phyloP scores from a whole-genome alignment of 768 basidiomycete species.

The Pleurotus eryngii region DNA sequence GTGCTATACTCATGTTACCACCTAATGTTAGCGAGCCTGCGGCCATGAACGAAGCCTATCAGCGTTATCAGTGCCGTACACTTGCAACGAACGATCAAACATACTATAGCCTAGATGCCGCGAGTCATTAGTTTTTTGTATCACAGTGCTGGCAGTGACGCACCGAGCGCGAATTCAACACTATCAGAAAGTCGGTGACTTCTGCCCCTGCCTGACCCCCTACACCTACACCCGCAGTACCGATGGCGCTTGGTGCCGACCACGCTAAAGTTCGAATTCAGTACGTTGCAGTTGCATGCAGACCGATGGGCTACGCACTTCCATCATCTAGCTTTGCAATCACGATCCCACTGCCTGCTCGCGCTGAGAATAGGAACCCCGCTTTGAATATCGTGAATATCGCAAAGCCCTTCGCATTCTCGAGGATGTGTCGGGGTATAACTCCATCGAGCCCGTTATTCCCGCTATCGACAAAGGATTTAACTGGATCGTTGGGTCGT shows the following conservation, averaged over 20 bases:
- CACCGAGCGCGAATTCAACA: conserved; percentile 80
- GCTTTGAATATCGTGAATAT: conserved; percentile 89
- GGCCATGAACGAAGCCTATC: conserved; percentile 85
- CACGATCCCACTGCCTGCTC: conserved; percentile 84
- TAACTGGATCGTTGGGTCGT: conserved; percentile 43
- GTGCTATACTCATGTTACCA: conserved; percentile 84
- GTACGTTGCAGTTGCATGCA: background rate
- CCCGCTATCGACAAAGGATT: conserved; percentile 75
- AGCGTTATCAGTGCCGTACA: background rate
- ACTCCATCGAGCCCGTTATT: conserved; percentile 85
- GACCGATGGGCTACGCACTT: conserved; percentile 44
- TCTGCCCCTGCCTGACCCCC: conserved; percentile 84
- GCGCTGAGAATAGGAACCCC: conserved; percentile 66
- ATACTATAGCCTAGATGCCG: conserved; percentile 54
- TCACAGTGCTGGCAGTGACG: conserved; percentile 19
- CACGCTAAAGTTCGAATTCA: conserved; percentile 50
- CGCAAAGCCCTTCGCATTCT: conserved; percentile 72
- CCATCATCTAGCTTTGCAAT: conserved; percentile 83
- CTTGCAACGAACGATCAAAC: conserved; percentile 20
- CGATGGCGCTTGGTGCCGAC: conserved; percentile 95
- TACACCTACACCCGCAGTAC: conserved; percentile 85
- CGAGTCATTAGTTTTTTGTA: conserved; percentile 1
- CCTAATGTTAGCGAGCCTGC: conserved; percentile 89
- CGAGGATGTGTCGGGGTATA: conserved; percentile 46
- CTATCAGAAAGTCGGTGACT: conserved; percentile 88